Evolutionary conservation across 805 yeast genomes (phyloP), one percentile per base, ranked within the genome.

Genomic region (Metschnikowia lunata): DNA sequence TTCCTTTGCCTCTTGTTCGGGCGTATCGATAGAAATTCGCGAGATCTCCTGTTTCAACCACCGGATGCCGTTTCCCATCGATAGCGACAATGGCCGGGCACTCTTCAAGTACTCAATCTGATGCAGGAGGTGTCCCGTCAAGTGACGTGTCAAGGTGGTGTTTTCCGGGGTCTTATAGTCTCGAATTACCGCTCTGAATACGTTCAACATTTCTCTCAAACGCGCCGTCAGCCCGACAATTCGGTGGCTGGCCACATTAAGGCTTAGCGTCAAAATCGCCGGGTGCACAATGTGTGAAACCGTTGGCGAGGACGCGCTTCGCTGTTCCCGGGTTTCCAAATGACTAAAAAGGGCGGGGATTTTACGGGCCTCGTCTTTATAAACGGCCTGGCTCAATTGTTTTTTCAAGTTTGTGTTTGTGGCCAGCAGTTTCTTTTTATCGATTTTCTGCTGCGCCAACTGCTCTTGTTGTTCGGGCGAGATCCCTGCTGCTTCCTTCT

Each of bases 51-150:
- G 98, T 60, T 93, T 93, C 51, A 93, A 75, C 97, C 97, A 90
- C 57, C 99, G 80, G 53, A 93, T 93, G 2, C 97, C 91, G 68
- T 90, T 93, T 43, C 99, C 99, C 99, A 93, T 93, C 1, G 96
- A 79, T 2, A 90, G 86, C 44, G 93, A 82, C 39, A 93, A 73
- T 1, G 98, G 97, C 50, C 99, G 79, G 3, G 97, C 90, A 8
- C 88, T 80, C 57, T 88, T 91, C 55, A 93, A 71, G 54, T 85
- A 88, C 61, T 91, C 99, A 52, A 93, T 93, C 66, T 93, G 99
- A 59, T 85, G 88, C 9, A 95, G 82, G 46, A 93, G 72, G 62
- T 89, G 91, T 29, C 84, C 82, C 0, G 97, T 88, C 57, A 93
- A 75, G 64, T 90, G 87, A 69, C 99, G 82, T 30, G 90, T 82